A percentile compares a stretch with the other conserved stretches of the same genome.
These are phyloP conservation scores for Trypanosoma avium DNA, from an alignment of 208 protist genomes.

Conservation along the genomic window DNA sequence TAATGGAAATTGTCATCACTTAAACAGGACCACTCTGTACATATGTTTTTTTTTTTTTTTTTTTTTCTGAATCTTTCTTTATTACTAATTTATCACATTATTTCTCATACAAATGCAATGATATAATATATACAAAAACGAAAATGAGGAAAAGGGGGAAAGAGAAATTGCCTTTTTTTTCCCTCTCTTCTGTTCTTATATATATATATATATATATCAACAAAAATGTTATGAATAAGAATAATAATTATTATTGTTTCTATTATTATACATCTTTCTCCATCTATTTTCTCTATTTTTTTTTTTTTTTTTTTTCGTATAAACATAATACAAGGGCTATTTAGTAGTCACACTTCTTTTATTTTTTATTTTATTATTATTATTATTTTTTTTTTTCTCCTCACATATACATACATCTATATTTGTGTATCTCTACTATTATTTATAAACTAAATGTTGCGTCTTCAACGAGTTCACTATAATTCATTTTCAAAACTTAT, in stretches of 20 bases:
- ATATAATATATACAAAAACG: not conserved
- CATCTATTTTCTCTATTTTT: conserved; percentile 6
- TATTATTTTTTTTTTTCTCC: not conserved
- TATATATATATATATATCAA: conserved; percentile 5
- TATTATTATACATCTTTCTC: conserved; percentile 7
- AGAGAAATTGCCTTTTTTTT: not conserved
- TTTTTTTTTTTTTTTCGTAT: not conserved
- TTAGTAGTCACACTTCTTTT: not conserved
- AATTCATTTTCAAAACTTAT: conserved; percentile 25
- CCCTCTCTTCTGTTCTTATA: not conserved
- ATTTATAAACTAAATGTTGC: conserved; percentile 16
- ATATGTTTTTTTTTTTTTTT: conserved; percentile 5
- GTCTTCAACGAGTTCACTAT: not conserved
- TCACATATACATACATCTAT: not conserved
- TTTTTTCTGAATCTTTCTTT: conserved; percentile 11
- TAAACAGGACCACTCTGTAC: too few relatives aligned
- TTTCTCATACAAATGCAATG: not conserved
- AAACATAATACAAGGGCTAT: not conserved
- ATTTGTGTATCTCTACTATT: not conserved
- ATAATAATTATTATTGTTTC: not conserved
- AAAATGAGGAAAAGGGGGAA: not conserved
- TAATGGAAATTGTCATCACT: too few relatives aligned
- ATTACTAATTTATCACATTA: not conserved
- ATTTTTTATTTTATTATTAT: not conserved
- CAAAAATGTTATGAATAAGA: too few relatives aligned